A percentile compares a stretch with the other conserved stretches of the same genome.
Evolutionary conservation across 2,329 filamentous ascomycete genomes (phyloP).

Genomic region (Cladosporium sp.): DNA sequence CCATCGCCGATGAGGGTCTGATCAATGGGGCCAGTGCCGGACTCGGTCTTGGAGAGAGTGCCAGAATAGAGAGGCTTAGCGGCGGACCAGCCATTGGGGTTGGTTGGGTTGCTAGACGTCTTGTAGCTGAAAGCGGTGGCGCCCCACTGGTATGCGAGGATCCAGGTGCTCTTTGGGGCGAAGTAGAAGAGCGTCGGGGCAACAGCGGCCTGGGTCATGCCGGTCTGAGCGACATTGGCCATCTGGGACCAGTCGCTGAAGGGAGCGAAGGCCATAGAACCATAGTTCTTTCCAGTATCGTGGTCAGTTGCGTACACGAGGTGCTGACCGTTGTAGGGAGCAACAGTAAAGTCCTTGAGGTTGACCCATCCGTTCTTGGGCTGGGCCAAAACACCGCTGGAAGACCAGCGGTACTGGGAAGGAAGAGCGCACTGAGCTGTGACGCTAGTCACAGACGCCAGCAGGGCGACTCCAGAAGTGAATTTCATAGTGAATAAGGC

Average conservation of each 20-base stretch:
- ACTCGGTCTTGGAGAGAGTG: slow-evolving; percentile 38
- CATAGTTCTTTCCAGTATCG: slow-evolving; percentile 43
- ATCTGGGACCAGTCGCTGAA: slow-evolving; percentile 54
- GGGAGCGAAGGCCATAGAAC: slow-evolving; percentile 56
- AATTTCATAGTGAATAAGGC: neutral
- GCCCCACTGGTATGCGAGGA: slow-evolving; percentile 62
- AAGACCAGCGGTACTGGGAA: slow-evolving; percentile 52
- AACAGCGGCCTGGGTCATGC: slow-evolving; percentile 46
- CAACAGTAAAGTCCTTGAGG: slow-evolving; percentile 61
- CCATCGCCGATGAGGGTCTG: slow-evolving; percentile 61
- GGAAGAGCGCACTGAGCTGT: slow-evolving; percentile 46
- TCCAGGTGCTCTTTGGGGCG: slow-evolving; percentile 56
- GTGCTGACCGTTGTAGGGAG: slow-evolving; percentile 54
- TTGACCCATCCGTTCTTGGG: slow-evolving; percentile 53
- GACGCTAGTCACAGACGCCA: slow-evolving; percentile 5
- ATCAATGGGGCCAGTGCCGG: slow-evolving; percentile 56
- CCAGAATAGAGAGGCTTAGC: slow-evolving; percentile 55
- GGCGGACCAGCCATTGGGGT: slow-evolving; percentile 54
- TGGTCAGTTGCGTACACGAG: slow-evolving; percentile 56
- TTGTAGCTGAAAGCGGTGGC: slow-evolving; percentile 56
- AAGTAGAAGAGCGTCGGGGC: slow-evolving; percentile 64
- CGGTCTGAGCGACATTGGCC: slow-evolving; percentile 49
- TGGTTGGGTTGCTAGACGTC: slow-evolving; percentile 56
- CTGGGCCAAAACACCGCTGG: slow-evolving; percentile 41
- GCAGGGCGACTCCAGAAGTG: neutral